Base-by-base conservation (phyloP, 2,329 filamentous ascomycete genomes). In the Aspergillus fructus region DNA sequence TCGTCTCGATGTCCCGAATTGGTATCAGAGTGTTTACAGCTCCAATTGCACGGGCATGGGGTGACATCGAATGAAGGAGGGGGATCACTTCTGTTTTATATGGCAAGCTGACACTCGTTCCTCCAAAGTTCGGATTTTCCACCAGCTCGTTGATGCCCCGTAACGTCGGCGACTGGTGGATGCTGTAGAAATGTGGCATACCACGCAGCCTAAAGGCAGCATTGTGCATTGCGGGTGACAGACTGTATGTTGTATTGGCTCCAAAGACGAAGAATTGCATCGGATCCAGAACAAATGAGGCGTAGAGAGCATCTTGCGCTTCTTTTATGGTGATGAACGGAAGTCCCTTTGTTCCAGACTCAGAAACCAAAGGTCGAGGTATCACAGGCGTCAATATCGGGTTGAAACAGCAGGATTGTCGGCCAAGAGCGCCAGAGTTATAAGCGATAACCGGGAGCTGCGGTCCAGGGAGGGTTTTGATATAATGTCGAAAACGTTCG, bases 151-250 rank as follows among this genome's bases (percentile, higher is more conserved):
- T 81, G n/a, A 92, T 76, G 11, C 84, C 83, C 39, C 84, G 82
- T 11, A 92, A 71, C 0, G 84, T 84, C 17, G 80, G 75, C 5
- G 86, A 85, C 49, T 89, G 87, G 56, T 85, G 80, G 1, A 85
- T 84, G n/a, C 78, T 74, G 67, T 90, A 91, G 5, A 79, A 72
- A 64, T 92, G 89, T 0, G 85, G 85, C 69, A 92, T 84, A 0
- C 89, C 89, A 62, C 85, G 85, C 23, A 81, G 82, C 52, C 80
- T 78, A 57, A 89, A 85, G 0, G 89, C 89, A 5, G 86, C 81
- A 54, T 86, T 89, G 70, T 93, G 89, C 88, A 92, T 92, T 6
- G 87, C 86, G 1, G 89, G 89, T 0, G 89, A 91, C 55, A 92
- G 71, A 68, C 87, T 91, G 74, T 89, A 90, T 49, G 81, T 83